Base-by-base conservation (phyloP, 2,329 filamentous ascomycete species). In the Pseudogymnoascus sp. region DNA sequence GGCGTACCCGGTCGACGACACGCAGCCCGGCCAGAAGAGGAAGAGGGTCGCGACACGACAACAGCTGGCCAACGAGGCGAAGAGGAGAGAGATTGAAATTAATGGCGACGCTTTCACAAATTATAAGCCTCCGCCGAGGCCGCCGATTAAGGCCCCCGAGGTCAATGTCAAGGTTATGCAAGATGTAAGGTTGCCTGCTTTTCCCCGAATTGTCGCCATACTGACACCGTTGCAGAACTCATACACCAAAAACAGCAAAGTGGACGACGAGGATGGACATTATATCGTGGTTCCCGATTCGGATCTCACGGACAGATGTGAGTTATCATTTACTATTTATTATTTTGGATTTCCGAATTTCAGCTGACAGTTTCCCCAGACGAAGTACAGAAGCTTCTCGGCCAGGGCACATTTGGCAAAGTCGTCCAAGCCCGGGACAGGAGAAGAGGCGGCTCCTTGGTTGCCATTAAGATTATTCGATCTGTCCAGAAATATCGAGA, bases 401-500 rank as follows among this genome's bases (percentile, higher is more conserved):
- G 94, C 20, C 94, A 99, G 76, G 94, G 94, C 65, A 99, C 94
- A 0, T 99, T 99, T 72, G 94, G 94, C 71, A 99, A 99, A 74
- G 94, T 99, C 14, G 94, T 99, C 16, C 89, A 97, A 74, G 94
- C 94, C 59, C 87, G 84, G 67, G 94, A 99, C 72, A 84, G 84
- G 63, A 83, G 83, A 68, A 86, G 86, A 65, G 87, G 87, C 63
- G 82, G 81, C 67, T 90, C 92, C 72, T 72, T 80, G 4, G 95
- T 96, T 38, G 94, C 94, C 34, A 91, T 99, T 74, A 99, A 99
- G 75, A 96, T 99, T 73, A 97, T 99, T 66, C 88, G 94, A 67
- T 97, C 94, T 1, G 94, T 99, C 11, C 94, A 96, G 71, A 99
- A 99, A 73, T 99, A 99, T 72, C 88, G 94, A 54, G 94, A 99